Conservation (phyloP, 2,329 filamentous ascomycete genomes). For the Stemphylium vesicarium region DNA sequence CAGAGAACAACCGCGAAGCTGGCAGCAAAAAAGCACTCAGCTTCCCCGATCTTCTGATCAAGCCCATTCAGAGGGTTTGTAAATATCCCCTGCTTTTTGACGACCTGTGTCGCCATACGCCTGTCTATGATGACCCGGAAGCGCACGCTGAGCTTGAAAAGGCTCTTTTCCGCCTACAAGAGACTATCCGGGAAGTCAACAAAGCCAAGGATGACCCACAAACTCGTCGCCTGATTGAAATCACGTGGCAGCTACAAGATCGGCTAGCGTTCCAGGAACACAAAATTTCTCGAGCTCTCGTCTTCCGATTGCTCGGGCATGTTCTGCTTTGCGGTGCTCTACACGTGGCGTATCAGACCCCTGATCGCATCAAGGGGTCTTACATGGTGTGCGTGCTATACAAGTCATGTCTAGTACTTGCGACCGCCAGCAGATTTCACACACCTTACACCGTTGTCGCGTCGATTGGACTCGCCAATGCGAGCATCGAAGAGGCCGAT, state of each 20-base stretch:
- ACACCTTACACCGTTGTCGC: conserved; percentile 75
- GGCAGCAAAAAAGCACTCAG: conserved; percentile 77
- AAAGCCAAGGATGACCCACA: conserved; percentile 78
- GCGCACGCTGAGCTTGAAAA: conserved; percentile 82
- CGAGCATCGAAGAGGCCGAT: conserved; percentile 73
- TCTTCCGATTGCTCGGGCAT: conserved; percentile 82
- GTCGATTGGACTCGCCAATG: conserved; percentile 71
- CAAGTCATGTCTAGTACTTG: conserved; percentile 77
- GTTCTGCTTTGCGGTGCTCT: conserved; percentile 82
- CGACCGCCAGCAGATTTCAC: conserved; percentile 68
- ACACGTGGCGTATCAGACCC: conserved; percentile 80
- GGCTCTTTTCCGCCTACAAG: conserved; percentile 72
- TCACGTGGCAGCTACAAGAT: conserved; percentile 84
- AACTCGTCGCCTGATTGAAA: conserved; percentile 74
- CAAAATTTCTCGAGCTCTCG: conserved; percentile 39
- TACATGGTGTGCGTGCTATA: conserved; percentile 91
- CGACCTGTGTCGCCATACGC: conserved; percentile 82
- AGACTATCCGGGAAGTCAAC: conserved; percentile 81
- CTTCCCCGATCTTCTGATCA: conserved; percentile 86
- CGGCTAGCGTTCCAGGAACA: conserved; percentile 76
- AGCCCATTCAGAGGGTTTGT: conserved; percentile 93
- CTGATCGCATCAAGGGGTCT: conserved; percentile 70
- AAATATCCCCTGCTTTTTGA: conserved; percentile 88
- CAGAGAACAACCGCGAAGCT: conserved; percentile 68
- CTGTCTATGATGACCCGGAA: conserved; percentile 81